These are phyloP conservation scores for Ustilago vetiveriae DNA, from an alignment of 1,284 basidiomycete species.

Conservation along the genomic window DNA sequence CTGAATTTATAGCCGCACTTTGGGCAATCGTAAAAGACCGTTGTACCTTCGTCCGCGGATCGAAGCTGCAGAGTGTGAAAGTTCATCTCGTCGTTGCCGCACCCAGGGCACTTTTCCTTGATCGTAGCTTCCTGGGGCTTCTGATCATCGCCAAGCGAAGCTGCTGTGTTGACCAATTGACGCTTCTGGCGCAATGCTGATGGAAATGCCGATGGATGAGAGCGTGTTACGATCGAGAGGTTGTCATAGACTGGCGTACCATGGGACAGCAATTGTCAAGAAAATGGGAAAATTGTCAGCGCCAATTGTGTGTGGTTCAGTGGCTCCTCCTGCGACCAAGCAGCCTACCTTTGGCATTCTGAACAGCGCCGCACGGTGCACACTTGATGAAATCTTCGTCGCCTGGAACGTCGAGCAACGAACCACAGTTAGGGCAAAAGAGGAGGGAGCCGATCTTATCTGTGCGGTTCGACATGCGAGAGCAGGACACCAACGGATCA, in stretches of 20 bases:
- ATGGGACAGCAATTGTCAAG: no score
- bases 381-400: constrained; percentile 82
- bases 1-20: constrained; percentile 67
- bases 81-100: constrained; percentile 72
- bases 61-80: constrained; percentile 69
- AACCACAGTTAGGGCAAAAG: constrained; percentile 92
- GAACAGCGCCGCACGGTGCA: constrained; percentile 85
- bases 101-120: constrained; percentile 89
- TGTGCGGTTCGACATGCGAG: constrained; percentile 3
- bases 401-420: constrained; percentile 82
- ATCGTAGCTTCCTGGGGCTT: constrained; percentile 72
- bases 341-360: constrained; percentile 71
- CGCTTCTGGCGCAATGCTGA: constrained; percentile 85
- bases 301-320: no score
- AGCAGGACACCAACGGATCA: no score
- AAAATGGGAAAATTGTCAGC: no score
- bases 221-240: constrained; percentile 86
- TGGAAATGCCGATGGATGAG: constrained; percentile 92
- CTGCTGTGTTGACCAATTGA: constrained; percentile 76
- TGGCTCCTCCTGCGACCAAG: not conserved
- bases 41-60: constrained; percentile 68
- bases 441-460: constrained; percentile 80
- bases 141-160: constrained; percentile 29
- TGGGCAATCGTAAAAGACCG: constrained; percentile 67
- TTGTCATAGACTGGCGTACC: constrained; percentile 85